Conservation (phyloP, 208 protist species). For the Crithidia expoeki region DNA sequence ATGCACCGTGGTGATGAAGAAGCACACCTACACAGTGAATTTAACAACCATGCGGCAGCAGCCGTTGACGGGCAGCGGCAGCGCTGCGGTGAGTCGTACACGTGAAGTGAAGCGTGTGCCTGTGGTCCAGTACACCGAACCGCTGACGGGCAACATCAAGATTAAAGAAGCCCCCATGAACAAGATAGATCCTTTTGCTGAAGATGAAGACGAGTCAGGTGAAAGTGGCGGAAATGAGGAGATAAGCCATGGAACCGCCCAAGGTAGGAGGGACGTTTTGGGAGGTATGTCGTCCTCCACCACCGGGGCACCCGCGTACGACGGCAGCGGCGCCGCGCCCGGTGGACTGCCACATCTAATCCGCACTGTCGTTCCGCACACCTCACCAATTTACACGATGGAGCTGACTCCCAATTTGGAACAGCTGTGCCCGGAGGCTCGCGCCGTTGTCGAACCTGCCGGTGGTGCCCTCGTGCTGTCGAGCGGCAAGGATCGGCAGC, state of each 20-base stretch:
- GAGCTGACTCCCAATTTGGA: constrained; percentile 21
- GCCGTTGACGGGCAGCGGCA: neutral
- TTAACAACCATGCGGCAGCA: constrained; percentile 62
- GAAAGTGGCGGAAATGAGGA: neutral
- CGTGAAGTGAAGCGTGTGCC: constrained; percentile 55
- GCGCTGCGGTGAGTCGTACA: constrained; percentile 18
- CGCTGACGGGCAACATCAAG: constrained; percentile 33
- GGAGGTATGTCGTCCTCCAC: neutral
- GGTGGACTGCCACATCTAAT: constrained; percentile 33
- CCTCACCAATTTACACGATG: constrained; percentile 50
- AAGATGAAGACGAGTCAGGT: constrained; percentile 17
- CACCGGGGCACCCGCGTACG: neutral
- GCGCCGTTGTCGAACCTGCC: constrained; percentile 13
- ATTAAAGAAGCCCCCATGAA: constrained; percentile 23
- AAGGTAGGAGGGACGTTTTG: constrained; percentile 14
- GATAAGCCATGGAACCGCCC: constrained; percentile 4
- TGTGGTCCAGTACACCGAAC: constrained; percentile 36
- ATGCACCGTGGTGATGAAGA: constrained; percentile 62
- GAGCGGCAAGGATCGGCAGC: constrained; percentile 31
- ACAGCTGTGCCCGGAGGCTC: constrained; percentile 27
- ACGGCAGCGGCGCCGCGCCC: neutral
- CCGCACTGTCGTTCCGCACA: constrained; percentile 37
- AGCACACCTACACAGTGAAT: constrained; percentile 67
- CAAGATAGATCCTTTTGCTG: constrained; percentile 53
- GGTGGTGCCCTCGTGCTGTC: constrained; percentile 30